phyloP scores from a whole-genome alignment of 1,284 basidiomycete species.

The Tylopilus orsonianus region DNA sequence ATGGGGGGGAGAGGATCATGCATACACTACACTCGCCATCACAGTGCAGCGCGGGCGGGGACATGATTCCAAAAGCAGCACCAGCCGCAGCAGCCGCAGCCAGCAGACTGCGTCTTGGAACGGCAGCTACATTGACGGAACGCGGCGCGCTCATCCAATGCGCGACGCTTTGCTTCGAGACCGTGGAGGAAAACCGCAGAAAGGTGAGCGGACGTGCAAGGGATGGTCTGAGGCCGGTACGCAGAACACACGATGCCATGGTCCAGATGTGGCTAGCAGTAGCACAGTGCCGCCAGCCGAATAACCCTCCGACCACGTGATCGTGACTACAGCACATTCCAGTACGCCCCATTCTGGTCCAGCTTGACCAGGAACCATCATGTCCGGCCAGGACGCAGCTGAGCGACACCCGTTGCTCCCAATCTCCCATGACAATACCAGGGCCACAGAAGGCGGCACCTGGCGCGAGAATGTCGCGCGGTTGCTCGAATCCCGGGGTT shows the following conservation, averaged over 20 bases:
- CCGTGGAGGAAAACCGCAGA: not conserved
- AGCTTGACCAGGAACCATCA: constrained; percentile 31
- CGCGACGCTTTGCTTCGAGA: constrained; percentile 2
- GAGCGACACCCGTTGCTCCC: constrained; percentile 60
- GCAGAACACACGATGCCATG: constrained; percentile 15
- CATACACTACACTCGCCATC: constrained; percentile 34
- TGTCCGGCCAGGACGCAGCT: constrained; percentile 39
- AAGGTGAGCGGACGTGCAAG: constrained; percentile 1
- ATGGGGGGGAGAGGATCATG: not conserved
- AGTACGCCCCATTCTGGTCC: not conserved
- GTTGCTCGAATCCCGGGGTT: constrained; percentile 50
- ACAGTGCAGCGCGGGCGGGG: constrained; percentile 34
- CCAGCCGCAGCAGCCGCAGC: constrained; percentile 34
- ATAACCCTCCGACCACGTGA: constrained; percentile 26
- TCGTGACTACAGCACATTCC: constrained; percentile 21
- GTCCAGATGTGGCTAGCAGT: no score
- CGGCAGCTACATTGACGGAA: not conserved
- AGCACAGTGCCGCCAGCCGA: not conserved
- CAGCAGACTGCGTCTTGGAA: constrained; percentile 14
- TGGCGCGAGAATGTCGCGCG: constrained; percentile 43
- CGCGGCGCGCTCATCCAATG: not conserved
- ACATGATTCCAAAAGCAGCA: constrained; percentile 38
- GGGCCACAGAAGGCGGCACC: constrained; percentile 15
- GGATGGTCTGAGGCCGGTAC: constrained; percentile 19
- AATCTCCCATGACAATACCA: constrained; percentile 23